Evolutionary conservation across 2,329 filamentous ascomycete species (phyloP), one percentile per base, ranked within the genome.

Genomic region (Fusarium gaditjirri): DNA sequence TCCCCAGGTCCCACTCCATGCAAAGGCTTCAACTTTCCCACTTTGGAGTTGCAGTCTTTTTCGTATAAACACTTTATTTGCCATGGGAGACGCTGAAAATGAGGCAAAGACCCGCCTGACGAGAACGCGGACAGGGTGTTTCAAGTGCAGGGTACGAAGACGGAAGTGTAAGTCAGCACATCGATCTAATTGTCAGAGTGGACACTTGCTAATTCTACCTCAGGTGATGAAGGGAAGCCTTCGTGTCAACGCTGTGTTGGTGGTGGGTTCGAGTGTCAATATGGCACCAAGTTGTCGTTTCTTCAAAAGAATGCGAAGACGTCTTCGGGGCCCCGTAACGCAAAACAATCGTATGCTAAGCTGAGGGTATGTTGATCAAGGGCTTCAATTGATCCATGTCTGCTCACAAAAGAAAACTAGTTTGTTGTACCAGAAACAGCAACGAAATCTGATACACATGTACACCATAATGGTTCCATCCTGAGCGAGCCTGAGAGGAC

Each of bases 221-320:
- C 61, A 87, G 85, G 86, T 65, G 86, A 88, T 64, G 86, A 88
- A 76, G 78, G 78, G 19, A 87, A 86, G 70, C 86, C 86, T 8
- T 76, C 76, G 6, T 88, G 86, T 46, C 82, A 81, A 46, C 84
- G 86, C 68, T 88, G 86, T 64, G 75, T 82, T 21, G 79, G 81
- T 2, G 83, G 85, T 38, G 81, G 82, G 13, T 83, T 86, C 35
- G 80, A 84, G 44, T 88, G 86, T 75, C 81, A 82, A 39, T 88
- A 87, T 71, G 84, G 84, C 16, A 80, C 83, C 6, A 79, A 82
- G 23, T 78, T 87, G 43, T 85, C 83, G 0, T 87, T 88, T 70
- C 73, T 87, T 5, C 80, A 83, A 12, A 86, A 86, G 74, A 87
- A 87, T 70, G 82, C 82, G 9, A 81, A 83, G 49, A 86, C 85